Evolutionary conservation across 2,329 filamentous ascomycete genomes (phyloP).

Genomic region (Fusarium neocosmosporiellum): DNA sequence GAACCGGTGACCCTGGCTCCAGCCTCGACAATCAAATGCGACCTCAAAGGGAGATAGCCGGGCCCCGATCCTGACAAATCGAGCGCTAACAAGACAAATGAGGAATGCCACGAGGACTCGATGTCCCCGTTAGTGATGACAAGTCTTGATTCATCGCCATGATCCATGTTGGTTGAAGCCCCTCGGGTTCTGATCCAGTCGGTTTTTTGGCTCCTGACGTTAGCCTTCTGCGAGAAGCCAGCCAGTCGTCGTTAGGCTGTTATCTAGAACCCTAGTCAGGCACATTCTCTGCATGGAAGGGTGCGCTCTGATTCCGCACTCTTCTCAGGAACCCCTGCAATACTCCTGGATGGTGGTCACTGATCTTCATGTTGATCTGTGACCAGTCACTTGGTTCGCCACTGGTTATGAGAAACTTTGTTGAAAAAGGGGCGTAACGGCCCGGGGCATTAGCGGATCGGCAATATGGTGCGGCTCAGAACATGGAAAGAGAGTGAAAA

Average conservation of each 20-base stretch:
- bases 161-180: neutral
- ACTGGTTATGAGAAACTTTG: neutral
- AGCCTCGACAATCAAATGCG: neutral
- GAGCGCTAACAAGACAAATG: neutral
- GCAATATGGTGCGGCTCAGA: neutral
- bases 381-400: neutral
- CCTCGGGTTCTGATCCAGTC: neutral
- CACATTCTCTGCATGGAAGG: constrained; percentile 3
- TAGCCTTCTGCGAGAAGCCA: constrained; percentile 1
- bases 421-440: neutral
- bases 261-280: constrained; percentile 2
- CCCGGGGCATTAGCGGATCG: neutral
- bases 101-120: neutral
- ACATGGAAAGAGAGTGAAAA: neutral
- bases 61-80: neutral
- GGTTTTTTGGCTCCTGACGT: neutral
- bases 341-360: neutral
- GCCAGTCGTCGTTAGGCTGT: neutral
- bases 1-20: neutral
- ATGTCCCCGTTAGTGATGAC: neutral
- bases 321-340: neutral
- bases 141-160: neutral
- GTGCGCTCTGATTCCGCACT: neutral
- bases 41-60: neutral
- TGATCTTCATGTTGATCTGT: neutral